Percentiles rank a stretch among this genome's conserved stretches.
phyloP scores from a whole-genome alignment of 768 basidiomycete genomes.

The Suillus cothurnatus region DNA sequence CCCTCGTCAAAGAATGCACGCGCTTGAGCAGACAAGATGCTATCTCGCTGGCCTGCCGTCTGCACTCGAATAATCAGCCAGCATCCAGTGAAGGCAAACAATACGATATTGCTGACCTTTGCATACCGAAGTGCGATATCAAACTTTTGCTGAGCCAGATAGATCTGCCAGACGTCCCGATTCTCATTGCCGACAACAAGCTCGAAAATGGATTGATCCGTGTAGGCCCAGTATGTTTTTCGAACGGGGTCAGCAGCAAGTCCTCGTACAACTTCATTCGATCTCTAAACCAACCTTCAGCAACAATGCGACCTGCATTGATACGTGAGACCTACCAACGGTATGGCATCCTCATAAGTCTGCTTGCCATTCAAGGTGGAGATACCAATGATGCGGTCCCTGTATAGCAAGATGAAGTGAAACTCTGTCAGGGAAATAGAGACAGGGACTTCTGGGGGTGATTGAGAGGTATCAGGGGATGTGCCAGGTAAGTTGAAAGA shows the following conservation, averaged over 20 bases:
- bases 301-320: neutral
- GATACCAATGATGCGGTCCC: slow-evolving; percentile 74
- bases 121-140: slow-evolving; percentile 81
- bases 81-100: neutral
- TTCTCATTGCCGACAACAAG: slow-evolving; percentile 85
- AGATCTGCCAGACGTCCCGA: slow-evolving; percentile 93
- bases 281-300: slow-evolving; percentile 54
- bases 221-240: slow-evolving; percentile 94
- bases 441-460: slow-evolving; percentile 51
- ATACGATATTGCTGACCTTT: slow-evolving; percentile 53
- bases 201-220: slow-evolving; percentile 87
- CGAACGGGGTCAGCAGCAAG: slow-evolving; percentile 84
- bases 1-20: slow-evolving; percentile 76
- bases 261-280: slow-evolving; percentile 70
- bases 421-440: slow-evolving; percentile 89
- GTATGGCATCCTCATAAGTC: slow-evolving; percentile 82
- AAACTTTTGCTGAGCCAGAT: slow-evolving; percentile 75
- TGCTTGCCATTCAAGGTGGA: slow-evolving; percentile 79
- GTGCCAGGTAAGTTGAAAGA: slow-evolving; percentile 31
- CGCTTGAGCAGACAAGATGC: slow-evolving; percentile 82
- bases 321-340: slow-evolving; percentile 57
- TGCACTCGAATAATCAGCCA: slow-evolving; percentile 29
- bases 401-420: slow-evolving; percentile 87
- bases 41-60: slow-evolving; percentile 88
- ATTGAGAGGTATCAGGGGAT: slow-evolving; percentile 23